Conservation (phyloP, 495 filamentous ascomycete genomes). For the Bacidia rubella region DNA sequence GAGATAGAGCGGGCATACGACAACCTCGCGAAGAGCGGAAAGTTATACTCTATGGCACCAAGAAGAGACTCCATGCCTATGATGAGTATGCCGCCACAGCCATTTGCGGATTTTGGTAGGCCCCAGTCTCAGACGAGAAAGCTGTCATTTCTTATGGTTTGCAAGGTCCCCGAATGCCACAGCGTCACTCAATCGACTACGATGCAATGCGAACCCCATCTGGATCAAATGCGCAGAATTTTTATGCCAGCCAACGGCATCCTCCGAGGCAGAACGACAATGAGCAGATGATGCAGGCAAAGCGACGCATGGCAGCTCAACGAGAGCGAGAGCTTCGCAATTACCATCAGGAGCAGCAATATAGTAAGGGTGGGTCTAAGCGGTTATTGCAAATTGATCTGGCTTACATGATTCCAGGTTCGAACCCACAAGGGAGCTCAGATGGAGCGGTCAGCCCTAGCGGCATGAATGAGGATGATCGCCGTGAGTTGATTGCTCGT, state of each 20-base stretch:
- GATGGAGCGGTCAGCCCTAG: constrained; percentile 88
- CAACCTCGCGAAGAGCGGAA: constrained; percentile 90
- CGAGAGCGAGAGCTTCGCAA: constrained; percentile 98
- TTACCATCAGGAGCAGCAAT: constrained; percentile 99
- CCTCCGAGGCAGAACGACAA: constrained; percentile 87
- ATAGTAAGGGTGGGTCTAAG: constrained; percentile 82
- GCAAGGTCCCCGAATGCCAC: constrained; percentile 43
- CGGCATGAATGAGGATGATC: constrained; percentile 86
- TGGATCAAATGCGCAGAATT: constrained; percentile 74
- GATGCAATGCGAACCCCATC: constrained; percentile 60
- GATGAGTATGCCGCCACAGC: constrained; percentile 47
- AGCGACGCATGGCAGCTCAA: constrained; percentile 95
- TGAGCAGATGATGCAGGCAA: constrained; percentile 97
- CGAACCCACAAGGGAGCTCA: constrained; percentile 64
- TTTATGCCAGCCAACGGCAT: constrained; percentile 87
- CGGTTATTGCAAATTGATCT: background rate
- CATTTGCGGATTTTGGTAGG: constrained; percentile 46
- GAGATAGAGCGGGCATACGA: constrained; percentile 95
- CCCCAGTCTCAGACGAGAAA: constrained; percentile 2
- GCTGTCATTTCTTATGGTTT: constrained; percentile 13
- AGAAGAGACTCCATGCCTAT: constrained; percentile 80
- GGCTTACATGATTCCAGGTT: constrained; percentile 50
- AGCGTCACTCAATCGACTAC: constrained; percentile 84
- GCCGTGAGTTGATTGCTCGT: constrained; percentile 87
- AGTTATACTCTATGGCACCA: constrained; percentile 61